These are phyloP conservation scores for Coemansia sp. DNA, from an alignment of 192 early-diverging fungal genomes.

Conservation along the genomic window DNA sequence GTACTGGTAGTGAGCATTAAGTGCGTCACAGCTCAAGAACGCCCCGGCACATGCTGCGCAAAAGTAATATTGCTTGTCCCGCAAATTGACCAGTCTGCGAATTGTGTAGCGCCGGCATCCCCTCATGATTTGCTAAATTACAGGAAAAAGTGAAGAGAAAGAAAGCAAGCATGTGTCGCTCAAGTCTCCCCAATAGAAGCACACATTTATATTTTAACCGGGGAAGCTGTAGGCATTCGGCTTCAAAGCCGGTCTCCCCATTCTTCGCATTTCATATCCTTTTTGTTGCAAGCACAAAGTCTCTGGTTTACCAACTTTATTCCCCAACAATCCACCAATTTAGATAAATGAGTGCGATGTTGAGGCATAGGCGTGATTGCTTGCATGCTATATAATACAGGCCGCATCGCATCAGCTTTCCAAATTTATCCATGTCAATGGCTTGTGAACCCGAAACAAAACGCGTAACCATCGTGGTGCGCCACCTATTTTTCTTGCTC, in stretches of 20 bases:
- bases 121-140: background rate
- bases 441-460: no score
- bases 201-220: no score
- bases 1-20: constrained; percentile 12
- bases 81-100: background rate
- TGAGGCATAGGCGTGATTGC: constrained; percentile 1
- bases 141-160: background rate
- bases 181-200: no score
- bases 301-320: background rate
- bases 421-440: no score
- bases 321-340: constrained; percentile 4
- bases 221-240: no score
- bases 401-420: no score
- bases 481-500: no score
- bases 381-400: constrained; percentile 8
- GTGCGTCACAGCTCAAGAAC: constrained; percentile 14
- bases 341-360: background rate
- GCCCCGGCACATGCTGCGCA: constrained; percentile 7
- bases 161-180: background rate
- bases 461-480: no score
- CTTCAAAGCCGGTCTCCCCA: background rate
- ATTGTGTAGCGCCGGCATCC: background rate
- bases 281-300: background rate
- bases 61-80: constrained; percentile 11
- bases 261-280: background rate